Base-by-base conservation (phyloP, 2,329 filamentous ascomycete genomes). In the Monilinia fructigena region DNA sequence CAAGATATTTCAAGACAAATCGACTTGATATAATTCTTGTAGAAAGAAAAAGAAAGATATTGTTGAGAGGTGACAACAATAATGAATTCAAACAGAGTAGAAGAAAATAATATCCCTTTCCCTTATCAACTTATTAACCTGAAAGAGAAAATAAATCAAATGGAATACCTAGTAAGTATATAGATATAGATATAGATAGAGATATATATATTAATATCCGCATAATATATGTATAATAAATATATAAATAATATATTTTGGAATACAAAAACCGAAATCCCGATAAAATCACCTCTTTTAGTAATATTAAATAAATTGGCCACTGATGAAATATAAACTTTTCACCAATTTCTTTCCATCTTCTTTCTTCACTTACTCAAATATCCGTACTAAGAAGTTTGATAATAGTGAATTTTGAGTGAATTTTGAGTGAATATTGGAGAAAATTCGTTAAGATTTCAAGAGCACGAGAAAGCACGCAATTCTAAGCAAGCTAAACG, bases 401-500 rank as follows among this genome's bases (percentile, higher is more conserved):
- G 23, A 23, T 23, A 23, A 23, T 23, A 42, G 18, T 42, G 48
- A 61, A 63, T 63, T 38, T 42, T 31, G 31, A 31, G 5, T 6
- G 31, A 35, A 8, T 7, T 35, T 35, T 35, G 31, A 35, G 1
- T 35, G 31, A 35, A 35, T 35, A 35, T 35, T 6, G 48, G 14
- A 35, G 60, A 42, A 40, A 53, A 35, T 20, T 55, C 31, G 31
- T 53, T 38, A 42, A 42, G 16, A 20, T 35, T 40, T 23, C n/a
- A 11, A 38, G 28, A 23, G 58, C 58, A 61, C 58, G 58, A 61
- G 58, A 35, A 55, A 63, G 50, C 61, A 63, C 61, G 61, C 61
- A 45, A 63, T 63, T 38, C 45, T 38, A 11, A 60, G 56, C 28
- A 48, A 23, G 12, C 26, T 8, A 38, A 38, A 60, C 56, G 45